Base-by-base conservation (phyloP, 805 yeast species). In the Zygotorulaspora florentina region DNA sequence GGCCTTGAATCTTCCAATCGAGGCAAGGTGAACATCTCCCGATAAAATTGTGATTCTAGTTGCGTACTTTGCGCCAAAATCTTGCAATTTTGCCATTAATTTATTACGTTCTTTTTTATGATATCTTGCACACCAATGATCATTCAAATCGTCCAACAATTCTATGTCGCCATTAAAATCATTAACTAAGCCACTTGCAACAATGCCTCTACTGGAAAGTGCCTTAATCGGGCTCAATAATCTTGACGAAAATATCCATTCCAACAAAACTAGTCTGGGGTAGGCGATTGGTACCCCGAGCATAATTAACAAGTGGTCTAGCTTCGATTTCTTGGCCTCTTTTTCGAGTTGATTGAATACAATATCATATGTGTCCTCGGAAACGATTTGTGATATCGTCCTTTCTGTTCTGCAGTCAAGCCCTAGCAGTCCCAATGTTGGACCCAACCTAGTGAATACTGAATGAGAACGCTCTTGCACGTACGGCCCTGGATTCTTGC, bases 321-420 rank as follows among this genome's bases (percentile, higher is more conserved):
- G 73, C 20, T 77, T 77, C 8, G 45, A 38, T 5, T 75, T 75
- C 6, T 62, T 58, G 4, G 86, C 60, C 62, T 88, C 96, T 8
- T 65, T 47, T 27, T 67, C 57, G 29, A 89, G 47, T 20, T 96
- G 73, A 12, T 71, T 52, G 58, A 90, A 91, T 1, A 86, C 71
- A 3, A 61, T 47, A 2, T 73, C 64, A 63, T 91, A 93, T 0
- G 91, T 75, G 3, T 67, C 69, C 1, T 66, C 64, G 2, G 75
- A 58, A 8, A 87, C 70, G 36, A 91, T 71, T 57, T 77, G 75
- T 18, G 74, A 71, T 51, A 79, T 68, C 38, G 78, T 80, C 48
- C 99, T 77, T 65, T 91, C 99, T 1, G 96, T 88, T 61, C 99
- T 80, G 62, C 98, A 91, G 66, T 91, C 99, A 10, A 93, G 68